Evolutionary conservation across 176 grass and related monocot species (phyloP), one percentile per base, ranked within the genome.

Genomic region (Oryza officinalis): DNA sequence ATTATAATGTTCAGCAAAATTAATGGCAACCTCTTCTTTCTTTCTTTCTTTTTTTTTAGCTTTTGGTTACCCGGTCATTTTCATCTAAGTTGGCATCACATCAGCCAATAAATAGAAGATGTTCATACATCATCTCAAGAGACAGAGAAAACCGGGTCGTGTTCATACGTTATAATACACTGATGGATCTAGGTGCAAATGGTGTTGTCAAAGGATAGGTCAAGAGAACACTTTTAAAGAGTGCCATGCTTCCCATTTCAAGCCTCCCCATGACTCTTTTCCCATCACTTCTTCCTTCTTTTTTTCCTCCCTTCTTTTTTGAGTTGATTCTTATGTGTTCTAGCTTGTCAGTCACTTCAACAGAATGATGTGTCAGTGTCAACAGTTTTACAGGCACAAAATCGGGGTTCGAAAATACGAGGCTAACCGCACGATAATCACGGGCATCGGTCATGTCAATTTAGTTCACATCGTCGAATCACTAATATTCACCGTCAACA

Each of bases 21-120:
- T 7, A 17, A 41, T 13, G 5, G 1, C 10, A 20, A 15, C 57
- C 5, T n/a, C 2, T 18, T 61, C 45, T 27, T 13, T 32, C 23
- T 15, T 4, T 35, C 33, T 54, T 54, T 49, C 6, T 38, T 38
- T 38, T 1, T 38, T 7, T 38, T 72, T 45, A 20, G 0, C 5
- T n/a, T 57, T 9, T 77, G 54, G 78, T 71, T 77, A 28, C 11
- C 20, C 10, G 0, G 87, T 86, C 83, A 49, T 85, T 71, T 15
- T 89, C 83, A 28, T 35, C 28, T 7, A 25, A 85, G 83, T 25
- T 81, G 41, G 54, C 78, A 77, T 89, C 54, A 13, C 78, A 27
- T 18, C 80, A 47, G 4, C 41, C 41, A 76, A 89, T 70, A 71
- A 89, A 81, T 81, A 31, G 4, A 22, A 76, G 12, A 18, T 70